Percentiles rank a stretch among this genome's conserved stretches.
Conservation (phyloP, 2,329 filamentous ascomycete genomes). For the Penicillium rolfsii region DNA sequence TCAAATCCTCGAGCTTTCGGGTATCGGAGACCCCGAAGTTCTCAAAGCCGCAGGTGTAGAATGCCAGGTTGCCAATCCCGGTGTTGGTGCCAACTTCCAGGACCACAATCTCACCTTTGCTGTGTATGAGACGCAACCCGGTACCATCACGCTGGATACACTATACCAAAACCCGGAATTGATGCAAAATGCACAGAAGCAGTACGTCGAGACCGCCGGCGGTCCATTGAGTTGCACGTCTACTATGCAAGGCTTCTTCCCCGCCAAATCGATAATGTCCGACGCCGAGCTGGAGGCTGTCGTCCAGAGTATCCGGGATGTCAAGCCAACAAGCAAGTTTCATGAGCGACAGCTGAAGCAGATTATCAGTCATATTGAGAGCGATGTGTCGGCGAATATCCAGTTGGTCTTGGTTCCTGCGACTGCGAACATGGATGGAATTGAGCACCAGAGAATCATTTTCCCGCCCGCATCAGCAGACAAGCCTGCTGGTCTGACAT, state of each 20-base stretch:
- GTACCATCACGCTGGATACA: conserved; percentile 16
- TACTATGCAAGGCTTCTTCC: conserved; percentile 24
- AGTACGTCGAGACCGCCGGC: conserved; percentile 12
- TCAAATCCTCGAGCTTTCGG: conserved; percentile 63
- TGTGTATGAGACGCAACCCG: conserved; percentile 18
- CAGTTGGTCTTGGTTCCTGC: conserved; percentile 16
- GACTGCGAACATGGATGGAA: conserved; percentile 9
- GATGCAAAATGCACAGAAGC: conserved; percentile 18
- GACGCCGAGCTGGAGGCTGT: conserved; percentile 17
- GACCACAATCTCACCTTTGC: conserved; percentile 41
- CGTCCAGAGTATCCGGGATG: conserved; percentile 20
- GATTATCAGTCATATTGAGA: conserved; percentile 16
- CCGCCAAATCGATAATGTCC: conserved; percentile 17
- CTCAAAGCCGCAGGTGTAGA: conserved; percentile 47
- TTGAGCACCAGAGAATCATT: conserved; percentile 19
- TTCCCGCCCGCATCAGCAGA: conserved; percentile 8
- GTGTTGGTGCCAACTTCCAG: conserved; percentile 55
- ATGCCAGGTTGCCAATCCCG: conserved; percentile 48
- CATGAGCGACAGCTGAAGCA: conserved; percentile 21
- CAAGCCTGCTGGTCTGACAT: conserved; percentile 16
- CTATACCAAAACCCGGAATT: conserved; percentile 15
- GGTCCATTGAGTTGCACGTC: conserved; percentile 14
- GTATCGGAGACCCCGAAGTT: conserved; percentile 56
- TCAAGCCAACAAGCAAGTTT: conserved; percentile 20
- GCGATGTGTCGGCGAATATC: conserved; percentile 21